Evolutionary conservation across 2,329 filamentous ascomycete species (phyloP).

Genomic region (Metarhizium album): DNA sequence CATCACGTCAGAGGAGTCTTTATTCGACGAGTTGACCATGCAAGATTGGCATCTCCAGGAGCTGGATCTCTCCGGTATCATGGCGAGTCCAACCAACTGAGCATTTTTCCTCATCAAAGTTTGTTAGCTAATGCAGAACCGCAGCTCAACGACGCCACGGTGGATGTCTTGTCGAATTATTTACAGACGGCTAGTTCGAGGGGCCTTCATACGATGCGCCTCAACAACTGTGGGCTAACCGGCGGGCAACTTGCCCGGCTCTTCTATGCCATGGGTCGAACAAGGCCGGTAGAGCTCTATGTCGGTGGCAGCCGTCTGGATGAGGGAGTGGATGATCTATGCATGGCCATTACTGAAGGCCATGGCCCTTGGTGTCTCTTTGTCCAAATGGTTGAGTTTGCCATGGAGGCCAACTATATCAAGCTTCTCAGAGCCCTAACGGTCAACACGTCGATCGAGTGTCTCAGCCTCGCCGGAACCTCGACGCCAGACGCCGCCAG

Average conservation of each 20-base stretch:
- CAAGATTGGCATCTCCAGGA: slow-evolving; percentile 38
- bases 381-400: slow-evolving; percentile 48
- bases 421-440: slow-evolving; percentile 39
- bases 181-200: slow-evolving; percentile 29
- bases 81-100: slow-evolving; percentile 24
- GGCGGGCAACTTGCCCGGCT: slow-evolving; percentile 39
- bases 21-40: slow-evolving; percentile 35
- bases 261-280: slow-evolving; percentile 38
- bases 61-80: slow-evolving; percentile 43
- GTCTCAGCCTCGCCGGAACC: slow-evolving; percentile 44
- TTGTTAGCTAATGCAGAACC: slow-evolving; percentile 6
- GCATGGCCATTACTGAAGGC: slow-evolving; percentile 33
- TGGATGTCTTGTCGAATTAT: slow-evolving; percentile 36
- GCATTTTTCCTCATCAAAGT: neutral
- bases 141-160: slow-evolving; percentile 39
- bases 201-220: slow-evolving; percentile 31
- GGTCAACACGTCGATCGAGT: slow-evolving; percentile 37
- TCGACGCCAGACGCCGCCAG: slow-evolving; percentile 36
- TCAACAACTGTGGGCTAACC: slow-evolving; percentile 42
- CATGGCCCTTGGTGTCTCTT: slow-evolving; percentile 39
- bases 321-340: slow-evolving; percentile 38
- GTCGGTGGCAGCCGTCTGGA: slow-evolving; percentile 44
- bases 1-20: slow-evolving; percentile 30
- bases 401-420: slow-evolving; percentile 39
- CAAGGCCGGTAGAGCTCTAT: slow-evolving; percentile 35